Base-by-base conservation (phyloP, 169 alveolate genomes). In the Plasmodium blacklocki region DNA sequence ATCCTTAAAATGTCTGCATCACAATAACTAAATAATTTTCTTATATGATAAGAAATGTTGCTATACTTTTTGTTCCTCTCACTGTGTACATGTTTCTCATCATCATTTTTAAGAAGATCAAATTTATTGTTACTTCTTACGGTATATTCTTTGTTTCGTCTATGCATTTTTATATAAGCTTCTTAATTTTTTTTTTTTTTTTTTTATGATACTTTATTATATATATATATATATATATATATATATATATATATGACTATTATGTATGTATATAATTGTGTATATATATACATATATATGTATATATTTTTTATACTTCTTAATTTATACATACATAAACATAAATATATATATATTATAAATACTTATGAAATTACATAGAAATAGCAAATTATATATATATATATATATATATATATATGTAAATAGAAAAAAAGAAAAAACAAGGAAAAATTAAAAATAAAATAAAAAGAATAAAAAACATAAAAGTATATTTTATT, bases 11-110 rank as follows among this genome's bases (percentile, higher is more conserved):
- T 83, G 14, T 83, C 91, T 11, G 91, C 91, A 49, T 83, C 91
- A 45, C 91, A 83, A 58, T 83, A 83, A 56, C 91, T 83, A 70
- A 83, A 83, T 58, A 83, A 70, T 47, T 83, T 83, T 29, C 91
- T 56, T 45, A 83, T 47, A 60, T 83, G 91, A 47, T 83, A 83
- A 8, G 91, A 83, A 50, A 83, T 49, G 54, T 83, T 83, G 3
- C 54, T 63, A 43, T 63, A 70, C 54, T 68, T 83, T 12, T 58
- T 5, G 3, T 56, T 62, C 47, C 47, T 14, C 14, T 78, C 89
- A 39, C 67, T 73, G 21, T 18, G 71, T 15, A 63, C n/a, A n/a
- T 78, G 52, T 45, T 64, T 78, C 32, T 78, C 89, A 29, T 78
- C 78, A 2, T 78, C 19, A 58, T 21, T 8, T 64, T 78, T 78